These are phyloP conservation scores for Hypoxylon sp. DNA, from an alignment of 2,329 filamentous ascomycete species.

Conservation along the genomic window DNA sequence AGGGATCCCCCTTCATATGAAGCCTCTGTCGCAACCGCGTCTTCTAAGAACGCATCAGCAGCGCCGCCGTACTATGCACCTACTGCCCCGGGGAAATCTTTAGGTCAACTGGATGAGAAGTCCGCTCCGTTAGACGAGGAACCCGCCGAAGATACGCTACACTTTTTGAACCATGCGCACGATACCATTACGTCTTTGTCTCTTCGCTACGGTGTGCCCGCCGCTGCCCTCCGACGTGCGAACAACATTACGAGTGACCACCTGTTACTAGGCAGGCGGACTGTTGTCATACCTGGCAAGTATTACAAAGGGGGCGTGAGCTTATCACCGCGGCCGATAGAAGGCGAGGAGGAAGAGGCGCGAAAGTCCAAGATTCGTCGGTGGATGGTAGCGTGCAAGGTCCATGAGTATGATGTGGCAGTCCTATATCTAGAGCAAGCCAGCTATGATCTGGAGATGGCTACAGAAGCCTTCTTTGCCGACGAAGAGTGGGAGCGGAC, in stretches of 20 bases:
- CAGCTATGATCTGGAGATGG: conserved; percentile 70
- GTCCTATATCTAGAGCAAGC: conserved; percentile 76
- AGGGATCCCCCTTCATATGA: conserved; percentile 74
- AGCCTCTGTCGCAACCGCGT: conserved; percentile 46
- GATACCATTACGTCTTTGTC: conserved; percentile 75
- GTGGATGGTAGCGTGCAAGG: conserved; percentile 83
- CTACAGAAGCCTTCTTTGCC: conserved; percentile 69
- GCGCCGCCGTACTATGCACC: conserved; percentile 54
- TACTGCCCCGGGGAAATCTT: conserved; percentile 33
- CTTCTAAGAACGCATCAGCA: conserved; percentile 34
- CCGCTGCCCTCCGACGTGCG: conserved; percentile 65
- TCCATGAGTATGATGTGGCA: conserved; percentile 78
- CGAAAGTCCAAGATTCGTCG: conserved; percentile 74
- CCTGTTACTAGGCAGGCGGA: conserved; percentile 72
- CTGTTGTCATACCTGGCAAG: conserved; percentile 74
- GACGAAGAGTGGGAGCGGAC: conserved; percentile 80
- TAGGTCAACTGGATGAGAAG: conserved; percentile 43
- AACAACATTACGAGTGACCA: conserved; percentile 79
- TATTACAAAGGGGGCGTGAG: conserved; percentile 73
- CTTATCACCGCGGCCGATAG: conserved; percentile 74
- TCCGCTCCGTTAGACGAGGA: conserved; percentile 36
- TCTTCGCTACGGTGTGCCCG: conserved; percentile 74
- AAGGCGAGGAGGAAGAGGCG: conserved; percentile 76
- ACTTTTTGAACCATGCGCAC: conserved; percentile 74
- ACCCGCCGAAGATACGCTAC: conserved; percentile 69